A percentile compares a stretch with the other conserved stretches of the same genome.
These are phyloP conservation scores for Cercospora beticola DNA, from an alignment of 2,329 filamentous ascomycete genomes.

Conservation along the genomic window DNA sequence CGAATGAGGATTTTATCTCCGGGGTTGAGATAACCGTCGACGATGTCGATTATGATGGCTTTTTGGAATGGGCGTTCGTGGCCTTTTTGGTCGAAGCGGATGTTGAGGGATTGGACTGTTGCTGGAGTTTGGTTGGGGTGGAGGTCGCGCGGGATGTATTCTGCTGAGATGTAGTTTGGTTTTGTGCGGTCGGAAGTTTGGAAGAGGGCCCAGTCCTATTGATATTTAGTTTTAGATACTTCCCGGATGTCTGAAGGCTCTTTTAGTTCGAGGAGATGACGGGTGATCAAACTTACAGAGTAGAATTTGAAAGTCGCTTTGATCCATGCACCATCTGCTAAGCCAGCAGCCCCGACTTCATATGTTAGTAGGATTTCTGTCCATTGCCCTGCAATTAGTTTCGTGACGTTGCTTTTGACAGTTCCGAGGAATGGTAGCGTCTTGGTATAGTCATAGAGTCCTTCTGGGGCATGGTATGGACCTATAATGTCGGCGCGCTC, in stretches of 20 bases:
- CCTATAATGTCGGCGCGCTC: neutral
- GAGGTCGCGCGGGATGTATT: neutral
- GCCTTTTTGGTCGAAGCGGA: constrained; percentile 44
- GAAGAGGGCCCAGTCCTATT: neutral
- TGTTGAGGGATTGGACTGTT: constrained; percentile 38
- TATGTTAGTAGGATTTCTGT: constrained; percentile 7
- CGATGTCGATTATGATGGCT: constrained; percentile 40
- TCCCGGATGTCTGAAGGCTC: too few species aligned
- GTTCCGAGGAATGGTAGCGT: constrained; percentile 10
- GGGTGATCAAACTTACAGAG: neutral
- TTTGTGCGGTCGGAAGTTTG: neutral
- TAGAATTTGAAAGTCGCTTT: neutral
- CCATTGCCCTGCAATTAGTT: constrained; percentile 12
- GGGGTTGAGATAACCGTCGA: constrained; percentile 42
- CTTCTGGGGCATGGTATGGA: constrained; percentile 11
- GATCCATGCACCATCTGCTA: too few species aligned
- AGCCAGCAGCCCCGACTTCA: neutral
- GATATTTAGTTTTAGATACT: neutral
- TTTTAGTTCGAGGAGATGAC: too few species aligned
- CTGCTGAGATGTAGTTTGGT: neutral
- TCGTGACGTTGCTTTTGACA: constrained; percentile 1
- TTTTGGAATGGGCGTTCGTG: constrained; percentile 44
- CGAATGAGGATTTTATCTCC: constrained; percentile 16
- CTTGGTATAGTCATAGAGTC: constrained; percentile 10
- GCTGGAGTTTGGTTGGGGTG: constrained; percentile 36